Evolutionary conservation across 179 eudicot genomes (phyloP).

Genomic region (Corrigiola litoralis): DNA sequence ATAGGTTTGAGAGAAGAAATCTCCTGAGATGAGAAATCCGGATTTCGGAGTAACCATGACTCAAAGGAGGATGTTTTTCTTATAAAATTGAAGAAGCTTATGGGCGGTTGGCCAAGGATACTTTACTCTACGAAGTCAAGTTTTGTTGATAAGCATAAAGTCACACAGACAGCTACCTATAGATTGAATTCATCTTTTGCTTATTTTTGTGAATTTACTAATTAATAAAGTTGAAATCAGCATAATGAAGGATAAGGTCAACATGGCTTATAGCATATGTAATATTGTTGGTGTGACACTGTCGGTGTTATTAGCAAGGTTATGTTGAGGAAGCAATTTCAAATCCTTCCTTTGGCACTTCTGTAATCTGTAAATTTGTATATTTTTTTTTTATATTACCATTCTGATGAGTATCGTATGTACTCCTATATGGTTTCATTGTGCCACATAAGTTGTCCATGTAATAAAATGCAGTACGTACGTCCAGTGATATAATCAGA

Average conservation of each 20-base stretch:
- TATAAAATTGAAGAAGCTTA: no score
- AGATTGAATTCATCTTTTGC: neutral
- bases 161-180: neutral
- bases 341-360: no score
- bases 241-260: neutral
- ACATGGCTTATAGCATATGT: no score
- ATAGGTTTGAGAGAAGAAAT: no score
- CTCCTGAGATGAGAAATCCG: neutral
- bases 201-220: neutral
- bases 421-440: no score
- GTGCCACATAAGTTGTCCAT: no score
- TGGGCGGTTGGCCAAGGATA: neutral
- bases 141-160: conserved; percentile 6
- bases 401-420: no score
- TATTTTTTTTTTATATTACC: no score
- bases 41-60: no score
- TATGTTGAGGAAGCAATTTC: neutral
- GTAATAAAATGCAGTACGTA: no score
- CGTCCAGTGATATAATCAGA: no score
- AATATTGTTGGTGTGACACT: neutral
- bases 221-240: neutral
- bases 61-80: neutral
- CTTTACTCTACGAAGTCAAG: conserved; percentile 11
- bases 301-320: neutral
- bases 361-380: no score